Conservation (phyloP, 2,329 filamentous ascomycete species). For the Exophiala sp. region DNA sequence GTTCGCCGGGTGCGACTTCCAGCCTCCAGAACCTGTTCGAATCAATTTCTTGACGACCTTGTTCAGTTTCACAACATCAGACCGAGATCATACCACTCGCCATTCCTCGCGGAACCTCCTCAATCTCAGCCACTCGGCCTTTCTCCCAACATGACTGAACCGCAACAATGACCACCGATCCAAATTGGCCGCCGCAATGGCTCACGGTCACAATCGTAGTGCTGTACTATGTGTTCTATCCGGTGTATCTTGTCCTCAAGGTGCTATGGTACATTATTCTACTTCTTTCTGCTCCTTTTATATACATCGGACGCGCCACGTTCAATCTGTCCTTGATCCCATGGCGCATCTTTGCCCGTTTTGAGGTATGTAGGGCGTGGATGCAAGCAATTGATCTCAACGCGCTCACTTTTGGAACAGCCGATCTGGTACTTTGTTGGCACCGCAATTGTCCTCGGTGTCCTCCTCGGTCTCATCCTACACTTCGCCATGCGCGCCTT, state of each 20-base stretch:
- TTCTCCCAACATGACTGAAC: constrained; percentile 7
- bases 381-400: not conserved
- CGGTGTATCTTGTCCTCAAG: constrained; percentile 36
- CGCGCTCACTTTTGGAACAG: constrained; percentile 31
- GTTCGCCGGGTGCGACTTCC: too few relatives aligned
- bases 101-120: not conserved
- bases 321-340: constrained; percentile 46
- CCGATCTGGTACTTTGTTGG: constrained; percentile 56
- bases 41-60: too few relatives aligned
- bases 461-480: constrained; percentile 59
- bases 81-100: too few relatives aligned
- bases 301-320: constrained; percentile 45
- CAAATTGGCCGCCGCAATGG: constrained; percentile 21
- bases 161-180: constrained; percentile 9
- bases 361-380: constrained; percentile 49
- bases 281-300: constrained; percentile 46
- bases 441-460: constrained; percentile 65
- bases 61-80: too few relatives aligned
- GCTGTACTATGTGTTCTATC: constrained; percentile 37
- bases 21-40: too few relatives aligned
- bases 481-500: constrained; percentile 56
- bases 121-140: not conserved
- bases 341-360: constrained; percentile 48
- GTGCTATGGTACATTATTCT: constrained; percentile 38
- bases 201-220: constrained; percentile 28